Conservation (phyloP, 2,329 filamentous ascomycete genomes). For the Aspergillus neoniger region DNA sequence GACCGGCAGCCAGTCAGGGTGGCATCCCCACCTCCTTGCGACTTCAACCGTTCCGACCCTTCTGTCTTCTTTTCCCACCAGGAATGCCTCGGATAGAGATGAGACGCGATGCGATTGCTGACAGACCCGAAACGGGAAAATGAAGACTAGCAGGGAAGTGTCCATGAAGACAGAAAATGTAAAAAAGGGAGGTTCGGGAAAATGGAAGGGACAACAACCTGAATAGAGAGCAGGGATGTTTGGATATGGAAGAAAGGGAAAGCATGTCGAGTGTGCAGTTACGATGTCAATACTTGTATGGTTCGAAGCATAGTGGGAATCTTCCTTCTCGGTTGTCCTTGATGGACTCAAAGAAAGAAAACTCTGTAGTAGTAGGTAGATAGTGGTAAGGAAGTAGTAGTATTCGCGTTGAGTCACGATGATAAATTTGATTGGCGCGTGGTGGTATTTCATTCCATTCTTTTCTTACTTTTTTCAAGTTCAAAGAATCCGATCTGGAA, state of each 20-base stretch:
- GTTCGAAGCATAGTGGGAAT: background rate
- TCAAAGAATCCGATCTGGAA: background rate
- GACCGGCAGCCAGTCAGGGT: conserved; percentile 16
- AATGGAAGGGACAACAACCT: background rate
- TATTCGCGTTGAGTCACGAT: conserved; percentile 15
- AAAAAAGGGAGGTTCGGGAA: background rate
- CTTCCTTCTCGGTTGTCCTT: no score
- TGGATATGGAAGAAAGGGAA: background rate
- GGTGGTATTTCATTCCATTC: background rate
- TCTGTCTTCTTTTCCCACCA: conserved; percentile 6
- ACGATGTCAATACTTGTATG: conserved; percentile 1
- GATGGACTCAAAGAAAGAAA: background rate
- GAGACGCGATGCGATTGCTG: background rate
- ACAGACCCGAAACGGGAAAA: background rate
- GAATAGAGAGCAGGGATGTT: background rate
- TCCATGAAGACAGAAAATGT: background rate
- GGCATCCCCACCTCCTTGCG: conserved; percentile 14
- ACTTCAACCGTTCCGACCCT: conserved; percentile 8
- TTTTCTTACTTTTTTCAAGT: no score
- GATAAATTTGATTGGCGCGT: conserved; percentile 16
- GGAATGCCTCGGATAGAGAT: background rate
- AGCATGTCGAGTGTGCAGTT: conserved; percentile 12
- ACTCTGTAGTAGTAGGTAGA: no score
- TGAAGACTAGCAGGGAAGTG: background rate
- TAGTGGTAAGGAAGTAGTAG: background rate